Percentiles rank a stretch among this genome's conserved stretches.
phyloP scores from a whole-genome alignment of 306 rosid genomes.

The Malus asiatica region DNA sequence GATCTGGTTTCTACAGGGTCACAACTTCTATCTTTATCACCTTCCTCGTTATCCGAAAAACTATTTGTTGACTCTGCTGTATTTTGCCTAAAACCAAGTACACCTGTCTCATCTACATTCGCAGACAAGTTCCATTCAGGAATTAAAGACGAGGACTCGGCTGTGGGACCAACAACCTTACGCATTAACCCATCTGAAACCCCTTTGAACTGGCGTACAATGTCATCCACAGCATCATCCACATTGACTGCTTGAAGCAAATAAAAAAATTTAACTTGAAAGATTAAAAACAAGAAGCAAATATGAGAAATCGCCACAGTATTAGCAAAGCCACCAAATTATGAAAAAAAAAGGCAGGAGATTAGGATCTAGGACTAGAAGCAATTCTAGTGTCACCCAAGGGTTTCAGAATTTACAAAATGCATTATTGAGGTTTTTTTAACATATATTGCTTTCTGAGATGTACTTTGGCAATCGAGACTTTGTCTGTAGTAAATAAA shows the following conservation, averaged over 20 bases:
- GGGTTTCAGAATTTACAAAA: background rate
- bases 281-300: background rate
- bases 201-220: constrained; percentile 88
- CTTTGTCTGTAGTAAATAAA: background rate
- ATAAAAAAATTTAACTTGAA: constrained; percentile 2
- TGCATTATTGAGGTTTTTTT: background rate
- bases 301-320: background rate
- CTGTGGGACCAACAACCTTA: constrained; percentile 50
- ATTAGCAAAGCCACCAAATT: background rate
- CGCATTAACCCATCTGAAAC: constrained; percentile 85
- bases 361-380: background rate
- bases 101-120: constrained; percentile 53
- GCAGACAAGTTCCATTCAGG: constrained; percentile 27
- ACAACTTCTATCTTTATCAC: constrained; percentile 29
- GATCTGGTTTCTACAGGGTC: constrained; percentile 28
- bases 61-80: constrained; percentile 47
- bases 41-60: constrained; percentile 58
- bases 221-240: constrained; percentile 95
- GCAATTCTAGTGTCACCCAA: background rate
- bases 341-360: background rate
- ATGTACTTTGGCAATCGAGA: background rate
- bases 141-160: constrained; percentile 41
- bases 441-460: background rate
- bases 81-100: constrained; percentile 32
- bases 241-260: constrained; percentile 58